phyloP scores from a whole-genome alignment of 108 stramenopile species.

The Cyclotella atomus region DNA sequence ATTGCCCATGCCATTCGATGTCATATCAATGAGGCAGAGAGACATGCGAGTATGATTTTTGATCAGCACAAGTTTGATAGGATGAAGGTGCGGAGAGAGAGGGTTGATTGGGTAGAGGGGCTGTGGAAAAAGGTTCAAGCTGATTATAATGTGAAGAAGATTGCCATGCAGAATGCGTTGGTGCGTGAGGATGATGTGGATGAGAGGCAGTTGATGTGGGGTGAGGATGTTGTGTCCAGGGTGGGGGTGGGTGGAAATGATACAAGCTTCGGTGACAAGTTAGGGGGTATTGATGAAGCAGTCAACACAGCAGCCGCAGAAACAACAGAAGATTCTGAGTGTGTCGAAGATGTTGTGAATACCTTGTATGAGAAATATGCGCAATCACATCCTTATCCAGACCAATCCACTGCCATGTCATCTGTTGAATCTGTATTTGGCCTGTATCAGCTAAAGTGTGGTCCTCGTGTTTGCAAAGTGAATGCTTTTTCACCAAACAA shows the following conservation, averaged over 20 bases:
- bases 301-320: too few relatives aligned
- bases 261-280: not conserved
- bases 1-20: slow-evolving; percentile 43
- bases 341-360: not conserved
- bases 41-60: not conserved
- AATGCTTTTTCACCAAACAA: slow-evolving; percentile 27
- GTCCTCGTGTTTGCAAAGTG: slow-evolving; percentile 20
- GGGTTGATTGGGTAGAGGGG: slow-evolving; percentile 25
- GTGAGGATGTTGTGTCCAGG: slow-evolving; percentile 2
- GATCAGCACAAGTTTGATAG: not conserved
- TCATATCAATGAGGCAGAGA: slow-evolving; percentile 26
- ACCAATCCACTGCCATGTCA: not conserved
- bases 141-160: not conserved
- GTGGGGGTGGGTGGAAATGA: too few relatives aligned
- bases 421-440: slow-evolving; percentile 11
- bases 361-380: slow-evolving; percentile 22
- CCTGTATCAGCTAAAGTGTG: slow-evolving; percentile 21
- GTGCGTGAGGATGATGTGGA: slow-evolving; percentile 4
- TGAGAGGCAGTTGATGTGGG: slow-evolving; percentile 34
- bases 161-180: not conserved
- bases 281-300: not conserved
- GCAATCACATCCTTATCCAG: slow-evolving; percentile 29
- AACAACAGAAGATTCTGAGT: not conserved
- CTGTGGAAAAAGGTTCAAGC: slow-evolving; percentile 34
- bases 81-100: not conserved